Evolutionary conservation across 2,329 filamentous ascomycete genomes (phyloP), one percentile per base, ranked within the genome.

Genomic region (Cucurbitaria berberidis): DNA sequence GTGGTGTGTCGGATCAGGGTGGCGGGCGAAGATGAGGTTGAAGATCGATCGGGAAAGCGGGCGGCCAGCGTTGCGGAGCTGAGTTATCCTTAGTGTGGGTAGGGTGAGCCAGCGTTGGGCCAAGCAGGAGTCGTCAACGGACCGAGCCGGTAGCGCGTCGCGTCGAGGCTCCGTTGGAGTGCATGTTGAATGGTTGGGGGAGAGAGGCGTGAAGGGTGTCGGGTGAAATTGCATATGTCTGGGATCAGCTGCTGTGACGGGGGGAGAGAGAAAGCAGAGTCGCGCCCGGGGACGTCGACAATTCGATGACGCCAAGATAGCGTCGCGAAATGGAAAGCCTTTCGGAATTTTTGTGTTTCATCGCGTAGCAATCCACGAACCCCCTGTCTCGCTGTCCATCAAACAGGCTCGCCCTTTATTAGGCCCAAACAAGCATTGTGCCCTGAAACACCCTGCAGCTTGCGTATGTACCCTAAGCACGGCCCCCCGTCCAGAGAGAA

Each of bases 81-180:
- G 52, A 49, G 52, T 29, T 38, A 36, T 48, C 29, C 45, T 36
- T 42, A 27, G 42, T 40, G 10, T 3, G 6, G 22, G 26, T 19
- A 43, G 26, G 35, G 16, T 38, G 24, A 39, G 24, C 52, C 45
- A n/a, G 38, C 53, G 48, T 45, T n/a, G n/a, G 53, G 39, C 45
- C 46, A 39, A 53, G 36, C 34, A 30, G 27, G 26, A 38, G 40
- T 59, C 54, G 40, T 59, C 54, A 65, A 62, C 60, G 62, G 63
- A 66, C 62, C 60, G 62, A 62, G 24, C 56, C 63, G 62, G 55
- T 57, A 57, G 58, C 55, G 55, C 48, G 52, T 52, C 47, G 43
- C 35, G 47, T 41, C 18, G 55, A 59, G 45, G 48, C 22, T 48
- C 48, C 40, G 53, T 48, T 26, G 29, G 34, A 21, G 40, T 38